Conservation (phyloP, 305 asterid genomes). For the Salvia sclarea region DNA sequence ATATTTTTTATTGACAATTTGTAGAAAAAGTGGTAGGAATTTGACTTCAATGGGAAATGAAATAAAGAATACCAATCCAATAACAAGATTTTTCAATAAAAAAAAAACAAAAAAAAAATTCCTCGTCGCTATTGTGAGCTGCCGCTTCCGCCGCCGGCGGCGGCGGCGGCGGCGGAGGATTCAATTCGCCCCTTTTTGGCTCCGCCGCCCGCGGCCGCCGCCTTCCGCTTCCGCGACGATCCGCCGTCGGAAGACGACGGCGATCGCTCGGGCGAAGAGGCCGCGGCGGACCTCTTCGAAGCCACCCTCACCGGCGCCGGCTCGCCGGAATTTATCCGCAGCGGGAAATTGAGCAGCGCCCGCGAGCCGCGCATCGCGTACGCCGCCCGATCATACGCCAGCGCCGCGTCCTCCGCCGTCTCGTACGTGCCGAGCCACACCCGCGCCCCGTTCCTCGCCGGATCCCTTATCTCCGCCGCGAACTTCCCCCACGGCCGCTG, state of each 20-base stretch:
- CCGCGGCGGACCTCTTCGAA: constrained; percentile 41
- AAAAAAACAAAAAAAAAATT: not conserved
- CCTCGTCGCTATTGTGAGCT: not conserved
- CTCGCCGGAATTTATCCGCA: constrained; percentile 62
- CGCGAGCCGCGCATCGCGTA: constrained; percentile 70
- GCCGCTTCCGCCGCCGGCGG: too few relatives aligned
- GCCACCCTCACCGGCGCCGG: constrained; percentile 59
- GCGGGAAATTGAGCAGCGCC: constrained; percentile 64
- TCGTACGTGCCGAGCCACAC: constrained; percentile 73
- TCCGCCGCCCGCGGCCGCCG: constrained; percentile 12
- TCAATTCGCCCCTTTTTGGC: not conserved
- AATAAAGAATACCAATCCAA: not conserved
- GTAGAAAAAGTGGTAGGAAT: not conserved
- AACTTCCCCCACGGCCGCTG: constrained; percentile 74
- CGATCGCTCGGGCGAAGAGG: constrained; percentile 30
- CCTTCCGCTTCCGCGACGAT: constrained; percentile 13
- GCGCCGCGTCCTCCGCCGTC: constrained; percentile 76
- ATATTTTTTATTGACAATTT: not conserved
- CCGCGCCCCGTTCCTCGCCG: constrained; percentile 65
- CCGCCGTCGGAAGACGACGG: constrained; percentile 28
- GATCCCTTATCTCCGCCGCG: constrained; percentile 73
- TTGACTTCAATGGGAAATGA: not conserved
- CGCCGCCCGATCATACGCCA: constrained; percentile 68
- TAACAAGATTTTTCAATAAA: too few relatives aligned
- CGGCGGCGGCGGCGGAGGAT: too few relatives aligned